Evolutionary conservation across 306 rosid species (phyloP), one percentile per base, ranked within the genome.

Genomic region (Lablab purpureus): DNA sequence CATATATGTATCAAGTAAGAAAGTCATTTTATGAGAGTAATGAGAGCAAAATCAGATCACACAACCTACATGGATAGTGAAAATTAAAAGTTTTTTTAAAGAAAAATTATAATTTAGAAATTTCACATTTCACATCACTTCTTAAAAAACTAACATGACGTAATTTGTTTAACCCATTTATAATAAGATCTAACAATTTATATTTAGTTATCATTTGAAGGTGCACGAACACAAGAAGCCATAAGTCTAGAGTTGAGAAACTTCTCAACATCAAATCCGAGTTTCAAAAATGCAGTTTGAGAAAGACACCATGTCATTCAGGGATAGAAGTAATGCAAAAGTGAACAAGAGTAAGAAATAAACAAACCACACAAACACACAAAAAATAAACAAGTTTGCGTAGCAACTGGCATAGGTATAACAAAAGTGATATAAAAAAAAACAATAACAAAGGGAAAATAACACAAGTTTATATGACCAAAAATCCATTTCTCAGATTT

Each of bases 251-350:
- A 15, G 23, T 10, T 47, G 19, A 13, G 45, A 30, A 65, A 58
- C 41, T 41, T 18, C 2, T 40, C 36, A 73, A 45, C 22, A 55
- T 32, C 65, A 62, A 71, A 64, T 40, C 37, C 17, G 7, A 18
- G 27, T 51, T 64, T 62, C 22, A 27, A 32, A 50, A 1, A 54
- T 13, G 25, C 27, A 9, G 11, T 51, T 36, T 22, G n/a, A 40
- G 23, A 64, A 64, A 47, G 40, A 7, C 52, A 32, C n/a, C 5
- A 25, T 74, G 10, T 10, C 28, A 23, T 23, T 19, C 55, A 40
- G 10, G 27, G 25, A 73, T 22, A 15, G 18, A 13, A 59, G 78
- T 41, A 74, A 59, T 43, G 47, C 18, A 59, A 75, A 60, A 7
- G 58, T 15, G 59, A 27, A 28, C 46, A 13, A 43, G n/a, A 6